These are phyloP conservation scores for Digitaria exilis DNA, from an alignment of 202 grass and related monocot genomes.

Conservation along the genomic window DNA sequence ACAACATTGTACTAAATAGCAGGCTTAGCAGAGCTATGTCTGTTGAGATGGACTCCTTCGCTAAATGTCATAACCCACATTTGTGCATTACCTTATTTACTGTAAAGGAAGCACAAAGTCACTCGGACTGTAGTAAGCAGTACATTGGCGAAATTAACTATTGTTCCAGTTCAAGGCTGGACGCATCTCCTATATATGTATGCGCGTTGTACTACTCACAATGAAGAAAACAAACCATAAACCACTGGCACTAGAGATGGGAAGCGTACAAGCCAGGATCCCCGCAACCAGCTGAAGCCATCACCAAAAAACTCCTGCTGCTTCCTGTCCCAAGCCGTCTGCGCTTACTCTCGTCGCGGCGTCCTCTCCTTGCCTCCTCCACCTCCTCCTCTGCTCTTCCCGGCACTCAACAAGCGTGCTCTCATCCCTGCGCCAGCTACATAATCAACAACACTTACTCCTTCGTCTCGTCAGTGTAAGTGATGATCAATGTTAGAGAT, in stretches of 20 bases:
- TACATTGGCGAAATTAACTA: neutral
- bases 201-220: neutral
- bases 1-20: too few relatives aligned
- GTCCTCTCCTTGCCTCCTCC: constrained; percentile 21
- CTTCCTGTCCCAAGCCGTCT: constrained; percentile 8
- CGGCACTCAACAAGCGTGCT: neutral
- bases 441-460: constrained; percentile 24
- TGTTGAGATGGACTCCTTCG: too few relatives aligned
- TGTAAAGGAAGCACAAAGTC: too few relatives aligned
- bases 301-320: neutral
- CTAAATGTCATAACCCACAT: too few relatives aligned
- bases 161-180: neutral
- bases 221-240: neutral
- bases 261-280: neutral
- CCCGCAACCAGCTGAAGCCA: neutral
- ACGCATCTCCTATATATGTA: neutral
- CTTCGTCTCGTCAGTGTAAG: constrained; percentile 1
- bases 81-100: too few relatives aligned
- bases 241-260: neutral
- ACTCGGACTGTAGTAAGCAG: neutral
- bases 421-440: constrained; percentile 1
- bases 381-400: constrained; percentile 30
- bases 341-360: neutral
- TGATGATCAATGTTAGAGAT: neutral
- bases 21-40: too few relatives aligned